Evolutionary conservation across 371 early-diverging fungal genomes (phyloP).

Genomic region (Batkoa obscura): DNA sequence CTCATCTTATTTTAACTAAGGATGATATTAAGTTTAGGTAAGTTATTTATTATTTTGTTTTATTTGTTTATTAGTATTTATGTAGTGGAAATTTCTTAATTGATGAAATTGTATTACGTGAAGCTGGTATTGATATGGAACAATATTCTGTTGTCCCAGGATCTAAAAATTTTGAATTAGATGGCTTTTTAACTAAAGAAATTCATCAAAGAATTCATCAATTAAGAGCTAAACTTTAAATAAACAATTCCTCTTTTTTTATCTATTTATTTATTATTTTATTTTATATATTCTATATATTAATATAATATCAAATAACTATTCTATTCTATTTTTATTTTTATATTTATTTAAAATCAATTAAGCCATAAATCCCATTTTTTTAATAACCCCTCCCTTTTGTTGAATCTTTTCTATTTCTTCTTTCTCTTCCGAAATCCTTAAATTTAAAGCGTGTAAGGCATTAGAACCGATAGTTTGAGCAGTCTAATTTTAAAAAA

Average conservation of each 20-base stretch:
- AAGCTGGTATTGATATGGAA: constrained; percentile 41
- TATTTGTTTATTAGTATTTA: neutral
- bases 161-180: constrained; percentile 25
- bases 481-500: neutral
- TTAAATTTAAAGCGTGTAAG: neutral
- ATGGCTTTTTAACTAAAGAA: constrained; percentile 43
- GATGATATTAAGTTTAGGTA: constrained; percentile 23
- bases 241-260: neutral
- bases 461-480: neutral
- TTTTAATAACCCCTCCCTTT: neutral
- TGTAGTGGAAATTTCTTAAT: constrained; percentile 47
- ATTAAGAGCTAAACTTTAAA: neutral
- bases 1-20: constrained; percentile 35
- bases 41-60: neutral
- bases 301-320: no score
- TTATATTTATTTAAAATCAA: no score
- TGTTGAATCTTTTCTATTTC: neutral
- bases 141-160: constrained; percentile 36
- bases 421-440: neutral
- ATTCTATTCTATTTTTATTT: no score
- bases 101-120: constrained; percentile 48
- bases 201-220: constrained; percentile 13
- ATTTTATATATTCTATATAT: no score
- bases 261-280: no score
- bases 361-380: neutral